phyloP scores from a whole-genome alignment of 495 filamentous ascomycete genomes.

The Neurospora sp. region DNA sequence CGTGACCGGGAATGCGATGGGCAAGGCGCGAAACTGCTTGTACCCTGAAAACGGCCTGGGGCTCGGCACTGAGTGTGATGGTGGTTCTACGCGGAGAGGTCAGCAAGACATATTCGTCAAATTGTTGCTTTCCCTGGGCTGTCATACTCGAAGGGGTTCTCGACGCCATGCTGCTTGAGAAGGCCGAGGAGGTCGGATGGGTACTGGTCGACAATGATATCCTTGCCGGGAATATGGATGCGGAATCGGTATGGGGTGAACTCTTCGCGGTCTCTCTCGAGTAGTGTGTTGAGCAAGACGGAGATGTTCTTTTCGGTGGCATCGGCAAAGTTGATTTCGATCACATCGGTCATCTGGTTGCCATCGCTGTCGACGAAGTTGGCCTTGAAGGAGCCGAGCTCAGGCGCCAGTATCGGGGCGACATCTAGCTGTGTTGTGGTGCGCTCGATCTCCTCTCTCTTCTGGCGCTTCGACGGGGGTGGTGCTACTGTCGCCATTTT shows the following conservation, averaged over 20 bases:
- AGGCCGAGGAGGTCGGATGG: constrained; percentile 42
- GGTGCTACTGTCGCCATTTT: constrained; percentile 82
- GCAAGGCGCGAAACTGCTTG: constrained; percentile 85
- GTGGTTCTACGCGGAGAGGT: constrained; percentile 22
- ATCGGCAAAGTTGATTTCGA: constrained; percentile 76
- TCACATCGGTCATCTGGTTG: constrained; percentile 50
- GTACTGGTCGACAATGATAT: constrained; percentile 64
- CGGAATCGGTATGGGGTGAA: constrained; percentile 84
- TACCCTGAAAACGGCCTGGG: constrained; percentile 90
- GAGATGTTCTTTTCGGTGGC: constrained; percentile 85
- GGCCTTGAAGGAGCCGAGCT: constrained; percentile 70
- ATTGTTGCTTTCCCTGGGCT: too few species aligned
- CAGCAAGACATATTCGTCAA: neutral
- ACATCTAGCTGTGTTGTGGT: constrained; percentile 69
- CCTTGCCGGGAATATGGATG: constrained; percentile 49
- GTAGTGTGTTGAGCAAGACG: constrained; percentile 77
- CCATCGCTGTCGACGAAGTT: constrained; percentile 80
- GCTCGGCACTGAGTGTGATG: constrained; percentile 69
- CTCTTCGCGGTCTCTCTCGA: constrained; percentile 71
- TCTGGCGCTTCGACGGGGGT: constrained; percentile 85
- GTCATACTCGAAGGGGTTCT: constrained; percentile 34
- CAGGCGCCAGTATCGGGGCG: constrained; percentile 51
- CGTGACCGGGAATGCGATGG: constrained; percentile 81
- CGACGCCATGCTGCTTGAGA: constrained; percentile 38
- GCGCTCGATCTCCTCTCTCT: constrained; percentile 62